Conservation (phyloP, 306 rosid genomes). For the Prunus padus region DNA sequence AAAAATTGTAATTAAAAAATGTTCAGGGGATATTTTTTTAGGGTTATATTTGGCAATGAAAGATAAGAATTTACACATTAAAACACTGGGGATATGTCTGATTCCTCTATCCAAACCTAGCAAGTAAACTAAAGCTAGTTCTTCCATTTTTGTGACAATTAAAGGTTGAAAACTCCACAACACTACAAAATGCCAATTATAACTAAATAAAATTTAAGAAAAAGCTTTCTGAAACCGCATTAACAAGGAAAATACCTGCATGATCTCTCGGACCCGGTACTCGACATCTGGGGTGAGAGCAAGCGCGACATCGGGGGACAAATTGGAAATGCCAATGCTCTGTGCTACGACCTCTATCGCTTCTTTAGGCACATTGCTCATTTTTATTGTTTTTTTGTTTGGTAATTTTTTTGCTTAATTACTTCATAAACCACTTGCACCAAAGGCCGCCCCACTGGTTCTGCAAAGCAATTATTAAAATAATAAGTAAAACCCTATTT, state of each 20-base stretch:
- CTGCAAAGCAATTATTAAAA: background rate
- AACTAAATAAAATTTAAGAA: background rate
- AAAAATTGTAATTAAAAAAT: background rate
- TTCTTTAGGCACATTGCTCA: conserved; percentile 78
- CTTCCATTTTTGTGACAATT: background rate
- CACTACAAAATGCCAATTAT: background rate
- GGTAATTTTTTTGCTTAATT: background rate
- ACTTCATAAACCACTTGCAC: conserved; percentile 2
- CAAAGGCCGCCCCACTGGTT: conserved; percentile 2
- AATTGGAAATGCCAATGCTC: conserved; percentile 79
- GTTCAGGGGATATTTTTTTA: background rate
- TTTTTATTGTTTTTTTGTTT: conserved; percentile 11
- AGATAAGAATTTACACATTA: background rate
- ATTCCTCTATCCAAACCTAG: background rate
- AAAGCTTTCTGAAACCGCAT: background rate
- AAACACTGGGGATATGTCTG: conserved; percentile 10
- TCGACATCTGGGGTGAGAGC: conserved; percentile 90
- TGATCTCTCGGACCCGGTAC: conserved; percentile 86
- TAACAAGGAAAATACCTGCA: conserved; percentile 62
- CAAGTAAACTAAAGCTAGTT: conserved; percentile 4
- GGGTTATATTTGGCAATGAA: background rate
- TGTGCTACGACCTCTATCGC: conserved; percentile 90
- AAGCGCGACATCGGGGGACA: conserved; percentile 69
- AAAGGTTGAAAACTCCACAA: background rate
- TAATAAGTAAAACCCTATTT: background rate